phyloP scores from a whole-genome alignment of 257 asterid species.

The Vinca minor region DNA sequence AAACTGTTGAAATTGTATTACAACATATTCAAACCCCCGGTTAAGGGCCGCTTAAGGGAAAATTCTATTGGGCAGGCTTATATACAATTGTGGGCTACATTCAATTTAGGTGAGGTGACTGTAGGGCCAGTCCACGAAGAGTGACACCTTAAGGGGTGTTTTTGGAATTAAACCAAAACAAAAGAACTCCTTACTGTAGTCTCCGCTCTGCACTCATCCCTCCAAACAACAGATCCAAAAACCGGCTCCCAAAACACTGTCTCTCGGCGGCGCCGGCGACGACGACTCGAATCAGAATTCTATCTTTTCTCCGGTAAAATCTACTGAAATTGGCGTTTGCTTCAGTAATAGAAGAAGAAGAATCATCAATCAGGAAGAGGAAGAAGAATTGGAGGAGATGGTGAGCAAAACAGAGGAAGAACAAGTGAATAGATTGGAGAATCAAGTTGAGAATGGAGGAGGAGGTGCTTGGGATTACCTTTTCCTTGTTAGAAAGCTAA shows the following conservation, averaged over 20 bases:
- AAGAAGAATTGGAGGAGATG: constrained; percentile 40
- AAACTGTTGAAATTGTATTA: no score
- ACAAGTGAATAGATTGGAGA: constrained; percentile 71
- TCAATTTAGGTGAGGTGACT: no score
- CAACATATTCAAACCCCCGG: no score
- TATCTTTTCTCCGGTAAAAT: no score
- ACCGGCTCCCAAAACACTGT: not conserved
- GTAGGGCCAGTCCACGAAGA: no score
- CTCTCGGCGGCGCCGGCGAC: not conserved
- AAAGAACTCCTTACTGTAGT: not conserved
- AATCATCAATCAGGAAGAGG: not conserved
- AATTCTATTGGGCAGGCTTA: no score
- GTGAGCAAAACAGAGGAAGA: constrained; percentile 93
- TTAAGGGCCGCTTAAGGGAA: no score
- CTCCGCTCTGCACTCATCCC: not conserved
- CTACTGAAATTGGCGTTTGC: not conserved
- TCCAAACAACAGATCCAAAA: not conserved
- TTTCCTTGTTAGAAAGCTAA: constrained; percentile 77
- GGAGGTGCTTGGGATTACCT: constrained; percentile 98
- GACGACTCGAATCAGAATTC: not conserved
- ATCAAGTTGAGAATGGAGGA: constrained; percentile 89
- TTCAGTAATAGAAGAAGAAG: not conserved
- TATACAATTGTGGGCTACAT: no score
- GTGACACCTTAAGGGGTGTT: no score
- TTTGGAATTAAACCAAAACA: no score